Evolutionary conservation across 2,329 filamentous ascomycete genomes (phyloP), one percentile per base, ranked within the genome.

Genomic region (Colletotrichum sp.): DNA sequence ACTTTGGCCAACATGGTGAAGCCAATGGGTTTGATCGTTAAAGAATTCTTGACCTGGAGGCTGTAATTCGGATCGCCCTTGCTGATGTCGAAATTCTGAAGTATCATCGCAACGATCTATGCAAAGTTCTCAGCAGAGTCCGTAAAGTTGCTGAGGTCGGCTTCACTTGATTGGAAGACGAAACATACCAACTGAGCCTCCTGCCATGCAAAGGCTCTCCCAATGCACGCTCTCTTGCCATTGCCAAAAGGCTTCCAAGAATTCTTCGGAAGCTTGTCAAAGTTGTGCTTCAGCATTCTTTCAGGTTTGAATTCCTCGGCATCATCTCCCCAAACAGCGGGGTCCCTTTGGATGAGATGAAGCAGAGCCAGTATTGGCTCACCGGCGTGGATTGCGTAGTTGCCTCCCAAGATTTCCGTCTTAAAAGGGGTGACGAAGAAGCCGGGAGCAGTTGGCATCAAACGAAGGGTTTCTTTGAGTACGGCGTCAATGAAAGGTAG

Each of bases 251-350:
- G 89, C 78, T 90, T 91, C 88, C 84, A 86, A 7, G 80, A 76
- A 8, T 80, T 77, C 8, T 44, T 44, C 1, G 52, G 52, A 57
- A 57, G 24, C 24, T 26, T 26, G 6, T 57, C 52, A 8, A 75
- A 78, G 39, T 67, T 62, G 48, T 72, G 59, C 7, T 82, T 78
- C 63, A 86, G 86, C 90, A 93, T 93, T 22, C 92, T 84, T 79
- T 93, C 92, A 0, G 92, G 91, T 60, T 84, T 86, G 82, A 92
- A 93, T 55, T 89, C 86, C 5, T 88, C 84, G 1, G 90, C 90
- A 77, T 93, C 90, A 1, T 86, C 84, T 2, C 91, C 91, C 65
- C 85, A 93, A 1, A 92, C 88, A 8, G 82, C 82, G 1, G 89
- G 90, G 77, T 93, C 92, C 2, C 85, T 85, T 36, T 92, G 91